A percentile compares a stretch with the other conserved stretches of the same genome.
Conservation (phyloP, 2,329 filamentous ascomycete genomes). For the Ploettnerulaceae sp. region DNA sequence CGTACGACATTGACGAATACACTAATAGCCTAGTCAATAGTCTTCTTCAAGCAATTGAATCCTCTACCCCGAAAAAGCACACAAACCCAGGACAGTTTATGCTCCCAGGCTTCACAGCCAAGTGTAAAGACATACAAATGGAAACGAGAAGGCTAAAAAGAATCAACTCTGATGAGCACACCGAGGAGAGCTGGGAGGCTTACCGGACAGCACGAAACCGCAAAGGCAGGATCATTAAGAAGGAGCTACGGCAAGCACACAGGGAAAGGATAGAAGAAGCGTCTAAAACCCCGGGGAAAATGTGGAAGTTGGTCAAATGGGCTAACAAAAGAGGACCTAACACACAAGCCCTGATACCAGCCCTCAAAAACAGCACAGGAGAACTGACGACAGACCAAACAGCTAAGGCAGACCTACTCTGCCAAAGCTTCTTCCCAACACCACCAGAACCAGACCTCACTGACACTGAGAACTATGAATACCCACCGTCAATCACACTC, state of each 20-base stretch:
- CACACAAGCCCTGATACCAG: too few relatives aligned
- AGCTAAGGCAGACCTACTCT: conserved; percentile 7
- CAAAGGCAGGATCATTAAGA: neutral
- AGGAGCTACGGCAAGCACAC: neutral
- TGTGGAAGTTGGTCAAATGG: too few relatives aligned
- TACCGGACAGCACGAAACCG: neutral
- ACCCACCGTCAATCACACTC: conserved; percentile 7
- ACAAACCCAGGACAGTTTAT: too few relatives aligned
- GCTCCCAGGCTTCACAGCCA: too few relatives aligned
- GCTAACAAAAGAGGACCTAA: too few relatives aligned
- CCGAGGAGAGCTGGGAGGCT: conserved; percentile 2
- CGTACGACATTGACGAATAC: too few relatives aligned
- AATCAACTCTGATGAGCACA: neutral
- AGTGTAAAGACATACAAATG: conserved; percentile 2
- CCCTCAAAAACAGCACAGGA: too few relatives aligned
- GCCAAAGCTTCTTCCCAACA: conserved; percentile 14
- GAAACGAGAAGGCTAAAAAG: neutral
- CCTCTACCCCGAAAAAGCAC: too few relatives aligned
- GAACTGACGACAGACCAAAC: too few relatives aligned
- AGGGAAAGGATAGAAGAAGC: neutral
- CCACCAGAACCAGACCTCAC: conserved; percentile 16
- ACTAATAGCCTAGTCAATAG: too few relatives aligned
- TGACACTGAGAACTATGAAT: conserved; percentile 14
- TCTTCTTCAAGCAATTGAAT: too few relatives aligned
- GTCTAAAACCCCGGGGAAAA: neutral